Evolutionary conservation across 75 land plant species (phyloP).

Genomic region (Picea glauca): DNA sequence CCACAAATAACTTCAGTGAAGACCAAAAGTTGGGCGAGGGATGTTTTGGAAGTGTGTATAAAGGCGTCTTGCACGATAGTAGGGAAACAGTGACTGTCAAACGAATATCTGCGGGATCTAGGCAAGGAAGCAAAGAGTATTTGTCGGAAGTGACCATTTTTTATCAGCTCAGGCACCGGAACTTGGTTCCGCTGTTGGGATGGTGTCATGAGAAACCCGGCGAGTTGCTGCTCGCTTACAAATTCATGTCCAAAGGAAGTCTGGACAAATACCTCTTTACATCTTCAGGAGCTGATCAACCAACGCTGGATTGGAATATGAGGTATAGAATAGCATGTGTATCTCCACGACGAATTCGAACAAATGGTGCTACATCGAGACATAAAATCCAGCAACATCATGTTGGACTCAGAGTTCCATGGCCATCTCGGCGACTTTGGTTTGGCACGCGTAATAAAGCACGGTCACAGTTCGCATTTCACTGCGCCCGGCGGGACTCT

Average conservation of each 20-base stretch:
- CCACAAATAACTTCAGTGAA: conserved; percentile 17
- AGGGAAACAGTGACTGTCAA: conserved; percentile 12
- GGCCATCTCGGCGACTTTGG: conserved; percentile 40
- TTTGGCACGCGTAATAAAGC: conserved; percentile 1
- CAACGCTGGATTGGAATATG: not conserved
- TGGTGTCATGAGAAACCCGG: conserved; percentile 16
- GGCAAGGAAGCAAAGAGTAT: conserved; percentile 33
- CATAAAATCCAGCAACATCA: conserved; percentile 29
- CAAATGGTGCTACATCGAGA: conserved; percentile 36
- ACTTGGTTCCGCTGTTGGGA: conserved; percentile 26
- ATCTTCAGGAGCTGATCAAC: not conserved
- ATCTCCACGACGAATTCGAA: conserved; percentile 19
- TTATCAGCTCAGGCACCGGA: conserved; percentile 36
- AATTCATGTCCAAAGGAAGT: conserved; percentile 12
- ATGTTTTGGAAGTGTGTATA: conserved; percentile 26
- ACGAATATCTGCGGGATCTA: not conserved
- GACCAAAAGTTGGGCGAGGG: conserved; percentile 12
- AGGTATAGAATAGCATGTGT: conserved; percentile 3
- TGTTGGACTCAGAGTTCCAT: conserved; percentile 31
- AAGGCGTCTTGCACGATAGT: conserved; percentile 9
- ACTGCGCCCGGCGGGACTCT: conserved; percentile 10
- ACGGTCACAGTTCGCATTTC: not conserved
- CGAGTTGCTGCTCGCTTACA: conserved; percentile 11
- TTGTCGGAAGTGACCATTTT: conserved; percentile 28
- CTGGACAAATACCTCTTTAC: conserved; percentile 4